These are phyloP conservation scores for Lactarius indigo DNA, from an alignment of 768 basidiomycete genomes.

Conservation along the genomic window DNA sequence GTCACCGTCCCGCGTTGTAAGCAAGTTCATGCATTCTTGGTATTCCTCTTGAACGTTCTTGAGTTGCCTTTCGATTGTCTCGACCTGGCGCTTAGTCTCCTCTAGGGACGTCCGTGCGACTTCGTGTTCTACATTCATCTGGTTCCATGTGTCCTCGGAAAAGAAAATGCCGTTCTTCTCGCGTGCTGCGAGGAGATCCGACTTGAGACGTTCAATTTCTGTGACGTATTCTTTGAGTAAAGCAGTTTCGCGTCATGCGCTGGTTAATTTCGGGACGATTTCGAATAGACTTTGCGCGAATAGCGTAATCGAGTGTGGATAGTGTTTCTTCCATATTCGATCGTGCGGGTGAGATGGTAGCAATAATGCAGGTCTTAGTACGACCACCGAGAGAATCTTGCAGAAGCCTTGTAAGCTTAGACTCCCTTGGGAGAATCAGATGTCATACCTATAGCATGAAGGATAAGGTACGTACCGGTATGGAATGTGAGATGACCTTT, in stretches of 20 bases:
- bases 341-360: conserved; percentile 90
- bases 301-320: conserved; percentile 95
- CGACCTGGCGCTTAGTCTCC: conserved; percentile 79
- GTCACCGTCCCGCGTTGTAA: conserved; percentile 75
- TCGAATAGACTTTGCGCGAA: conserved; percentile 90
- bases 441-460: neutral
- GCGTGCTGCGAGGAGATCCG: conserved; percentile 83
- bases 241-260: conserved; percentile 86
- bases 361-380: conserved; percentile 97
- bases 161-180: conserved; percentile 97
- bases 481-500: conserved; percentile 86
- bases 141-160: conserved; percentile 85
- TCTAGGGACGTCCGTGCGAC: conserved; percentile 70
- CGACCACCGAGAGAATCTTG: conserved; percentile 98
- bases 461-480: conserved; percentile 61
- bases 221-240: conserved; percentile 90
- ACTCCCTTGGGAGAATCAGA: conserved; percentile 56
- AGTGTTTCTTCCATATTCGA: conserved; percentile 96
- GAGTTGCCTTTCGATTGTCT: conserved; percentile 81
- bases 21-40: conserved; percentile 77
- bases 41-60: conserved; percentile 82
- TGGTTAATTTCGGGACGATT: conserved; percentile 96
- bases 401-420: conserved; percentile 92
- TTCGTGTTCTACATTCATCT: conserved; percentile 76
- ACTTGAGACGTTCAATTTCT: conserved; percentile 91